Conservation (phyloP, 139 green algal genomes). For the Yamagishiella unicocca region DNA sequence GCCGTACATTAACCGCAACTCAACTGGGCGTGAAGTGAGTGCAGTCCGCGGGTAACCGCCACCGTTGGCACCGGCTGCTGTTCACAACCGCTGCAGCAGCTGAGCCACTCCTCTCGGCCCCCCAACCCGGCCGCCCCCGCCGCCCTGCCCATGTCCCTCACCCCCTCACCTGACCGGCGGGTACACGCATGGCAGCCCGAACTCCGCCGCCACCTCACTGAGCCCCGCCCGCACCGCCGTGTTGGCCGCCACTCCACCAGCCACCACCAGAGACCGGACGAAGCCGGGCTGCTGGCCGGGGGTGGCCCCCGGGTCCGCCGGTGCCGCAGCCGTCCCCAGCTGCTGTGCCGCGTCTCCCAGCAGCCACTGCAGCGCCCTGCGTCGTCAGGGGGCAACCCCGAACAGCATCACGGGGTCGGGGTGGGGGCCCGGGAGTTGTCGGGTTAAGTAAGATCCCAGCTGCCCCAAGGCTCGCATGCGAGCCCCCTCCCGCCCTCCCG, state of each 20-base stretch:
- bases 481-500: too few species aligned
- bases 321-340: constrained; percentile 14
- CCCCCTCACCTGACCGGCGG: constrained; percentile 70
- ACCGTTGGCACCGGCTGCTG: neutral
- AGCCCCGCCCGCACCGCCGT: constrained; percentile 73
- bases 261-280: constrained; percentile 76
- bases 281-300: neutral
- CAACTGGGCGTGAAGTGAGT: neutral
- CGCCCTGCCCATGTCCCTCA: neutral
- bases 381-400: neutral
- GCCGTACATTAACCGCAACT: neutral
- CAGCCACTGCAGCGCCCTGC: constrained; percentile 56
- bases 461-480: neutral
- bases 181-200: constrained; percentile 78
- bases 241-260: constrained; percentile 95
- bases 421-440: too few species aligned
- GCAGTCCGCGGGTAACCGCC: neutral
- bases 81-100: neutral
- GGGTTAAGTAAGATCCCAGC: too few species aligned
- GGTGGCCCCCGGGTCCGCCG: neutral
- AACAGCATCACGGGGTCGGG: too few species aligned
- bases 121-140: neutral
- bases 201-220: constrained; percentile 61
- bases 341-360: constrained; percentile 54
- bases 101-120: neutral